Percentiles rank a stretch among this genome's conserved stretches.
phyloP scores from a whole-genome alignment of 805 yeast species.

The Yueomyces sinensis region DNA sequence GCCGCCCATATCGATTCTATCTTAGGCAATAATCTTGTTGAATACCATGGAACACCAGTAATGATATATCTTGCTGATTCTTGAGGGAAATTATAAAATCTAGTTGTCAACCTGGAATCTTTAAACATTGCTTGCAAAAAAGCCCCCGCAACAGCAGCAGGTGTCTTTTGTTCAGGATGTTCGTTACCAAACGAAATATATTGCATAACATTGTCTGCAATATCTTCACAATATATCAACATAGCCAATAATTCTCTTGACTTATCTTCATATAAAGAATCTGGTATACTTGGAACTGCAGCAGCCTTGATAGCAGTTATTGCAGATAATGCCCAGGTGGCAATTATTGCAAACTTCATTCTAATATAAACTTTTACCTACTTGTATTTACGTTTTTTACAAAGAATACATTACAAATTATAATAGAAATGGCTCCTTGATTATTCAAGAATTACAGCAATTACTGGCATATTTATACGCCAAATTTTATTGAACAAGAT shows the following conservation, averaged over 20 bases:
- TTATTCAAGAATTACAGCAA: too few relatives aligned
- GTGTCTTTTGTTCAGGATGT: not conserved
- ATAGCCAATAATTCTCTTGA: not conserved
- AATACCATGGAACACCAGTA: slow-evolving; percentile 12
- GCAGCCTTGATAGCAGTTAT: too few relatives aligned
- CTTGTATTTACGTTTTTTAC: too few relatives aligned
- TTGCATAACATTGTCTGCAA: not conserved
- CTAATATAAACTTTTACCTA: too few relatives aligned
- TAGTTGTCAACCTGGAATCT: slow-evolving; percentile 10
- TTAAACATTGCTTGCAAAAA: not conserved
- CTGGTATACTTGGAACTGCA: too few relatives aligned
- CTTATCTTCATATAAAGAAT: not conserved
- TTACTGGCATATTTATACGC: too few relatives aligned
- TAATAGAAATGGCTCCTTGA: too few relatives aligned
- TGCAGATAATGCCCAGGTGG: too few relatives aligned
- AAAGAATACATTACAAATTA: too few relatives aligned
- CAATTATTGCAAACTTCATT: too few relatives aligned
- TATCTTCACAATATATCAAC: not conserved
- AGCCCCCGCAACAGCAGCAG: not conserved
- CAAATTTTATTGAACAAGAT: too few relatives aligned
- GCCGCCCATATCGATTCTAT: slow-evolving; percentile 1
- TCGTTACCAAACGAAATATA: not conserved
- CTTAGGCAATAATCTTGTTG: slow-evolving; percentile 2
- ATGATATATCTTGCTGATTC: slow-evolving; percentile 15
- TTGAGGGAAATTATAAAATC: slow-evolving; percentile 15